A percentile compares a stretch with the other conserved stretches of the same genome.
phyloP scores from a whole-genome alignment of 2,329 filamentous ascomycete species.

The Emmonsiellopsis sp. region DNA sequence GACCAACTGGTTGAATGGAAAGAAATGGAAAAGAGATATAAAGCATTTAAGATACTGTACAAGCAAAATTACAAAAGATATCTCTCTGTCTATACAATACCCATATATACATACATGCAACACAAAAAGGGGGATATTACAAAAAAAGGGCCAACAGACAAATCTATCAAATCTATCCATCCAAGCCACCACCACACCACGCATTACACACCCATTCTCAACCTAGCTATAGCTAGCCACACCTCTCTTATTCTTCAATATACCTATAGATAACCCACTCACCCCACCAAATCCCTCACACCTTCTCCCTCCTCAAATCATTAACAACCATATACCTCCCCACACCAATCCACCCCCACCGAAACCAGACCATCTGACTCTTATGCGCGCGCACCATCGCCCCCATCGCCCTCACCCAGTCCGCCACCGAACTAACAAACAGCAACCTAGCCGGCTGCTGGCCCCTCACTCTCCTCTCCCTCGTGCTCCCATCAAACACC shows the following conservation, averaged over 20 bases:
- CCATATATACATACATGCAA: too few species aligned
- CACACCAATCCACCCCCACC: constrained; percentile 86
- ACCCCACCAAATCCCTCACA: neutral
- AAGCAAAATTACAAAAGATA: too few species aligned
- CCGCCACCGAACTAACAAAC: constrained; percentile 58
- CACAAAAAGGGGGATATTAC: too few species aligned
- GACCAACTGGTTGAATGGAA: too few species aligned
- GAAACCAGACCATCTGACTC: constrained; percentile 98
- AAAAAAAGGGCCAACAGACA: too few species aligned
- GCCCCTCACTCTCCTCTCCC: constrained; percentile 6
- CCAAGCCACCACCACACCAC: too few species aligned
- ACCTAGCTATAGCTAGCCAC: neutral
- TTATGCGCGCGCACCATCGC: constrained; percentile 87
- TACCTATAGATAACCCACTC: neutral
- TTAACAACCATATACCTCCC: constrained; percentile 96
- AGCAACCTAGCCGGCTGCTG: constrained; percentile 40
- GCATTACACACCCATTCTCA: too few species aligned
- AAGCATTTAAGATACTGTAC: too few species aligned
- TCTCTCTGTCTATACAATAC: too few species aligned
- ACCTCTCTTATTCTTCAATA: neutral
- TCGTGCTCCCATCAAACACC: constrained; percentile 2
- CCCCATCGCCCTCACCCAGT: constrained; percentile 60
- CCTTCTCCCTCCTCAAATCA: constrained; percentile 55
- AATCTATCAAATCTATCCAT: too few species aligned
- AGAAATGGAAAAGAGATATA: too few species aligned